A percentile compares a stretch with the other conserved stretches of the same genome.
These are phyloP conservation scores for Zymoseptoria crescenta DNA, from an alignment of 2,329 filamentous ascomycete genomes.

Conservation along the genomic window DNA sequence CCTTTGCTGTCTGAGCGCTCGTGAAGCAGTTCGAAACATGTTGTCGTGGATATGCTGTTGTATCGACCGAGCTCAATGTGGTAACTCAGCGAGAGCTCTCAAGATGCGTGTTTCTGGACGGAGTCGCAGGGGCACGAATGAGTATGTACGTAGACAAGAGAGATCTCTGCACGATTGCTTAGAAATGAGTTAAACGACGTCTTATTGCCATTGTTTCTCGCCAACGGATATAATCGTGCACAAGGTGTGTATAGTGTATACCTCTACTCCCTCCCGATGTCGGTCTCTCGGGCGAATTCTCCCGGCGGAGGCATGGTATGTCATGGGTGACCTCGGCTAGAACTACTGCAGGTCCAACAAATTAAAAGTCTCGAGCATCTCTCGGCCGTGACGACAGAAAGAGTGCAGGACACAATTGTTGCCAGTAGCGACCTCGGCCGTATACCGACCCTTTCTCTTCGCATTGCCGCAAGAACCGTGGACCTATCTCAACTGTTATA, in stretches of 20 bases:
- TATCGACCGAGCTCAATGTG: background rate
- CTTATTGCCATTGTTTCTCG: conserved; percentile 1
- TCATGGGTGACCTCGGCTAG: conserved; percentile 5
- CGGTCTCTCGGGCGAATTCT: background rate
- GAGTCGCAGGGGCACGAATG: background rate
- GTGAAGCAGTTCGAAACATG: conserved; percentile 24
- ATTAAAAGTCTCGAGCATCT: background rate
- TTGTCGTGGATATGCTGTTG: conserved; percentile 7
- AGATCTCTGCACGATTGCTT: background rate
- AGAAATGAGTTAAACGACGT: background rate
- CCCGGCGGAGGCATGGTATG: background rate
- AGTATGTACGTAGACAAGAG: background rate
- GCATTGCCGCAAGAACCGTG: background rate
- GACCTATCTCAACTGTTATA: background rate
- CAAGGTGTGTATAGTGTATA: conserved; percentile 2
- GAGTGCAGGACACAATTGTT: background rate
- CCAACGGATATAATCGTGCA: background rate
- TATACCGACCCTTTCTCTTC: background rate
- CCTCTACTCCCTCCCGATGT: background rate
- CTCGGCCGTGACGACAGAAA: background rate
- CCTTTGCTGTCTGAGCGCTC: conserved; percentile 24
- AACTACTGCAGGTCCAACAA: conserved; percentile 1
- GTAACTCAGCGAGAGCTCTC: background rate
- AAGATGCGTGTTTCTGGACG: background rate
- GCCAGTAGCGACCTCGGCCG: background rate